These are phyloP conservation scores for Metahyphopichia silvanorum DNA, from an alignment of 805 yeast genomes.

Conservation along the genomic window DNA sequence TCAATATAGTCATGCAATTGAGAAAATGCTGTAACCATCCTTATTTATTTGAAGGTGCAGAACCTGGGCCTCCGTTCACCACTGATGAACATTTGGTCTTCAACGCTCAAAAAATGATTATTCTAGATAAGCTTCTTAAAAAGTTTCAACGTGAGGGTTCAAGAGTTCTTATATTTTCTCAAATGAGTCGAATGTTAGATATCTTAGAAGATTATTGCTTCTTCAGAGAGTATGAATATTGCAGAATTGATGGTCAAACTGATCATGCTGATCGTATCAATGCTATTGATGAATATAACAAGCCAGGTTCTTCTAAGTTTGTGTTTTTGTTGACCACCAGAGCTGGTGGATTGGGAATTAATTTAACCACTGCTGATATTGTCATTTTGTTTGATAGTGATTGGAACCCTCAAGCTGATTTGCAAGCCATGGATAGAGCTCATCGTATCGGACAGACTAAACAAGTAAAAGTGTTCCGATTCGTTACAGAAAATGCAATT, in stretches of 20 bases:
- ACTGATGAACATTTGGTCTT: slow-evolving; percentile 79
- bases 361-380: slow-evolving; percentile 75
- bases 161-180: slow-evolving; percentile 75
- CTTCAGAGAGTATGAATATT: slow-evolving; percentile 66
- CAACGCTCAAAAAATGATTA: slow-evolving; percentile 69
- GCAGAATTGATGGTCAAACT: slow-evolving; percentile 82
- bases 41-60: slow-evolving; percentile 81
- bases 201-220: slow-evolving; percentile 76
- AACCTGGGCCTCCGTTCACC: slow-evolving; percentile 85
- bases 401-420: slow-evolving; percentile 89
- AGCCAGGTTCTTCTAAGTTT: slow-evolving; percentile 69
- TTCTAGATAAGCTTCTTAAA: slow-evolving; percentile 63
- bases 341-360: slow-evolving; percentile 89
- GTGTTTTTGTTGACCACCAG: slow-evolving; percentile 76
- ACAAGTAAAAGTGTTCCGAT: slow-evolving; percentile 76
- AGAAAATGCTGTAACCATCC: slow-evolving; percentile 87
- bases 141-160: slow-evolving; percentile 67
- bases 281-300: slow-evolving; percentile 76
- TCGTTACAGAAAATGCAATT: slow-evolving; percentile 77
- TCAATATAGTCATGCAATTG: slow-evolving; percentile 81
- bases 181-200: slow-evolving; percentile 80
- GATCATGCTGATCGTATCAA: slow-evolving; percentile 73
- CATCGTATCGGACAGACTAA: slow-evolving; percentile 86
- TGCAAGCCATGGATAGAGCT: slow-evolving; percentile 88
- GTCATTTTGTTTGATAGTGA: slow-evolving; percentile 77